A percentile compares a stretch with the other conserved stretches of the same genome.
Evolutionary conservation across 176 grass and related monocot genomes (phyloP).

Genomic region (Echinochloa phyllopogon): DNA sequence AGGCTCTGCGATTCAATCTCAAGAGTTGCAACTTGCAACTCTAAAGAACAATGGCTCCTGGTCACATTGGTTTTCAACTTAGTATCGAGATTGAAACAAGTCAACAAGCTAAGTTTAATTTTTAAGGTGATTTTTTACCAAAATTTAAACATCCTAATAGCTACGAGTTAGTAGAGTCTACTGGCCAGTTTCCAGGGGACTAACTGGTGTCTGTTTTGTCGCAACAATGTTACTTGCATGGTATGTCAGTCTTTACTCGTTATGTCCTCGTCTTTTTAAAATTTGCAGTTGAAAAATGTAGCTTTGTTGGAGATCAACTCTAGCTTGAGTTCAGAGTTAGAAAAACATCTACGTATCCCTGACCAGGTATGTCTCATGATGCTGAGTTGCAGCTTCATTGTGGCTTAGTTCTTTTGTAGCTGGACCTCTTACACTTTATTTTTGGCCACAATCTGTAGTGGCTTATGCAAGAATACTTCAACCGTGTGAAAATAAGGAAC

Average conservation of each 20-base stretch:
- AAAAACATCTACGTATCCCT: background rate
- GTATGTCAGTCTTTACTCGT: background rate
- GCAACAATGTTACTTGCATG: background rate
- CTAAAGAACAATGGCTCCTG: background rate
- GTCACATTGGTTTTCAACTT: background rate
- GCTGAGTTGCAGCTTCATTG: background rate
- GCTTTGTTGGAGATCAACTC: background rate
- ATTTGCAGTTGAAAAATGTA: background rate
- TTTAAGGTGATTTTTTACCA: background rate
- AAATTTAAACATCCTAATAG: background rate
- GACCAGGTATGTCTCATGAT: background rate
- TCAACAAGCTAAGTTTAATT: background rate
- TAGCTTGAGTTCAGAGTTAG: background rate
- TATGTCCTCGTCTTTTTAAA: background rate
- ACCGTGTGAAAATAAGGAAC: background rate
- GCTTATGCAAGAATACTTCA: background rate
- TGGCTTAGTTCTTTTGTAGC: background rate
- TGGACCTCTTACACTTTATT: background rate
- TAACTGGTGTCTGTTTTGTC: background rate
- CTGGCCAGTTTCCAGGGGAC: background rate
- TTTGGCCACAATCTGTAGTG: background rate
- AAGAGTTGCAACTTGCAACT: background rate
- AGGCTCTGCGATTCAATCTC: background rate
- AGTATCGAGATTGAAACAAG: background rate
- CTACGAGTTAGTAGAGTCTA: background rate